Percentiles rank a stretch among this genome's conserved stretches.
Evolutionary conservation across 2,329 filamentous ascomycete species (phyloP).

Genomic region (Calonectria pseudoturangicola): DNA sequence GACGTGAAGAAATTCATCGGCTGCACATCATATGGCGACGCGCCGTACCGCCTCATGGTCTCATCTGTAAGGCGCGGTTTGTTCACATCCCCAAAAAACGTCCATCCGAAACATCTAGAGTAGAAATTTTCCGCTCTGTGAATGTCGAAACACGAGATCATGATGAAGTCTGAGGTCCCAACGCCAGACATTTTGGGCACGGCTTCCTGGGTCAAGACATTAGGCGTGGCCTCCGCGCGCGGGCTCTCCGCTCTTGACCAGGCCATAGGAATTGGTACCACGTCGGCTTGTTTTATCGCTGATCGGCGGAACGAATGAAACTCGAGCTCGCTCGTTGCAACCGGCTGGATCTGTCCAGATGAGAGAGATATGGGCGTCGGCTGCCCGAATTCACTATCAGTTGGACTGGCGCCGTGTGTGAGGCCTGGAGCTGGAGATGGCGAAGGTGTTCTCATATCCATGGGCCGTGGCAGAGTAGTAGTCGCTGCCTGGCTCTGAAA

Average conservation of each 20-base stretch:
- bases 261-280: conserved; percentile 15
- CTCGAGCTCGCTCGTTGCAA: background rate
- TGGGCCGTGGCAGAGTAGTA: background rate
- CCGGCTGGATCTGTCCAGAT: background rate
- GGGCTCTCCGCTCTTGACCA: conserved; percentile 12
- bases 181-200: conserved; percentile 2
- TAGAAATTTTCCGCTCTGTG: conserved; percentile 49
- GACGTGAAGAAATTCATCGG: conserved; percentile 52
- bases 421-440: conserved; percentile 27
- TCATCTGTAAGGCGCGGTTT: conserved; percentile 39
- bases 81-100: conserved; percentile 50
- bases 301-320: conserved; percentile 23
- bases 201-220: conserved; percentile 7
- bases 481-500: conserved; percentile 4
- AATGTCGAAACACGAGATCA: conserved; percentile 51
- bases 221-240: background rate
- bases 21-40: conserved; percentile 49
- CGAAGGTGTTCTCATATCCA: conserved; percentile 29
- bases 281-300: conserved; percentile 15
- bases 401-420: conserved; percentile 20
- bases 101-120: conserved; percentile 52
- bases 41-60: conserved; percentile 46
- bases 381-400: conserved; percentile 11
- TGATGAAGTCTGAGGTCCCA: conserved; percentile 47
- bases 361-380: conserved; percentile 24